Evolutionary conservation across 148 eudicot genomes (phyloP), one percentile per base, ranked within the genome.

Genomic region (Oxyria digyna): DNA sequence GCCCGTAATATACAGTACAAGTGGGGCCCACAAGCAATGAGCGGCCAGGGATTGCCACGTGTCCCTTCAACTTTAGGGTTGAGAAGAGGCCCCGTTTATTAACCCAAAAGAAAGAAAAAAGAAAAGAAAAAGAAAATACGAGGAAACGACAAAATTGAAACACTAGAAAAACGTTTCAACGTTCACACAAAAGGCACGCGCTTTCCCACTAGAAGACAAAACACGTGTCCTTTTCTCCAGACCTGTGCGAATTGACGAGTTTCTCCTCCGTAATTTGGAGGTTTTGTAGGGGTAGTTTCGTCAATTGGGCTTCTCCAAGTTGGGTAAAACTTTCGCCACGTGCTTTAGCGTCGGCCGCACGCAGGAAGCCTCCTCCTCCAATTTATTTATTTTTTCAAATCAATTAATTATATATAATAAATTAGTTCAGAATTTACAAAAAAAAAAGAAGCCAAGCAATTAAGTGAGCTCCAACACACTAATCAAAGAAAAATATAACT

Each of bases 311-410:
- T 4, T 55, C 32, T 55, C 32, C 62, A 31, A 27, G 24, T 0
- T 0, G 29, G 29, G 17, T 23, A 7, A 38, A 12, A 38, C 76
- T 78, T 75, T 75, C 81, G 81, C 69, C 78, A 78, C 80, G 82
- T 82, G 82, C 72, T 70, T 72, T 76, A 74, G 85, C 80, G 85
- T 78, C 74, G 72, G 76, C 79, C 74, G 72, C 80, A 82, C 82
- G 82, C 85, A 50, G 76, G 72, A 33, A 71, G 64, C 27, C 49
- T 31, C 10, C 32, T 32, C 24, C 49, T 31, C 10, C 32, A 23
- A 17, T 65, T 7, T 73, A 18, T 26, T 43, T 13, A 0, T 11
- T 42, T 13, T 13, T 14, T 12, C 10, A 42, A 42, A 8, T 0
- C 2, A 42, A 42, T n/a, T n/a, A n/a, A n/a, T n/a, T n/a, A n/a